Conservation (phyloP, 129 eudicot genomes). For the Lactuca saligna region DNA sequence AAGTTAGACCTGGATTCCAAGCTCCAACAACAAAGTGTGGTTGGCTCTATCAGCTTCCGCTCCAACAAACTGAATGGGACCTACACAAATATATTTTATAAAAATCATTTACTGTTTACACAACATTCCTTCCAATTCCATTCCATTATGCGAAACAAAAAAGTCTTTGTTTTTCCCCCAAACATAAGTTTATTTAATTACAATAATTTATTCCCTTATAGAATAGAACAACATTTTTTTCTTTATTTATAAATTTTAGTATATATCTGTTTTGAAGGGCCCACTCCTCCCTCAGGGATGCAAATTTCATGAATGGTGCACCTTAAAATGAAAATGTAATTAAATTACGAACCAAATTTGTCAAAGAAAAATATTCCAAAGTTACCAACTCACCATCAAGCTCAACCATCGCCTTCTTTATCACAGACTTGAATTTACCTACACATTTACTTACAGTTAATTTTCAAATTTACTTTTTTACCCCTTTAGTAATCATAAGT, state of each 20-base stretch:
- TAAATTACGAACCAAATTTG: neutral
- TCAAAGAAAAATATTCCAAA: neutral
- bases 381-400: slow-evolving; percentile 54
- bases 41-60: slow-evolving; percentile 59
- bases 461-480: neutral
- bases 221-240: neutral
- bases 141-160: no score
- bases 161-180: no score
- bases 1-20: slow-evolving; percentile 54
- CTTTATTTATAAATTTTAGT: neutral
- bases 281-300: slow-evolving; percentile 73
- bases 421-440: slow-evolving; percentile 87
- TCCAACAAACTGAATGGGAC: slow-evolving; percentile 93
- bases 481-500: no score
- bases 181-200: no score
- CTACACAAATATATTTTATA: slow-evolving; percentile 34
- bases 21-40: slow-evolving; percentile 87
- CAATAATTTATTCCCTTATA: no score
- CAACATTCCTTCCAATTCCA: no score
- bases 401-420: slow-evolving; percentile 93
- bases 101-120: neutral
- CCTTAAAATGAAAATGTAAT: slow-evolving; percentile 18
- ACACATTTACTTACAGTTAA: slow-evolving; percentile 2
- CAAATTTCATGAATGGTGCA: slow-evolving; percentile 24
- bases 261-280: slow-evolving; percentile 81